Base-by-base conservation (phyloP, 768 basidiomycete genomes). In the Stropharia rugosoannulata region DNA sequence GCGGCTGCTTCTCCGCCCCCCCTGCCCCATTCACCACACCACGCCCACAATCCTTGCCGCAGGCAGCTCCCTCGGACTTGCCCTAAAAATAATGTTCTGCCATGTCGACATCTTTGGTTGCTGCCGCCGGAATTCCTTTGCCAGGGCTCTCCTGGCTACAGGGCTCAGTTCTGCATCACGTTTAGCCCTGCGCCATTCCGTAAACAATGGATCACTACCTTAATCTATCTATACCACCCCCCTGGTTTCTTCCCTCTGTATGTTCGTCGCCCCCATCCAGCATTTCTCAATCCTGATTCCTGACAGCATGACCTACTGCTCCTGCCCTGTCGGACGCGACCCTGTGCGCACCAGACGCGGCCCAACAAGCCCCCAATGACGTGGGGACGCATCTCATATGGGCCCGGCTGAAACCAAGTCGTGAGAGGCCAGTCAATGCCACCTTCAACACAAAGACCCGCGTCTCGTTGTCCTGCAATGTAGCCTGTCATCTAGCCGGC, bases 391-490 rank as follows among this genome's bases (percentile, higher is more conserved):
- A 13, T 29, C 25, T 13, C 22, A 22, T 29, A 42, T 10, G 12
- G 5, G 7, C 44, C 43, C 41, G 51, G 41, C 41, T 52, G 39
- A 52, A 43, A 12, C 12, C 35, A 36, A 5, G 6, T 16, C 51
- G 51, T 52, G 51, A 22, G 51, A 52, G 51, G 19, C 42, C n/a
- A n/a, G n/a, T n/a, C n/a, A n/a, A n/a, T n/a, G n/a, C n/a, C 51
- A 35, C 25, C 32, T n/a, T 13, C 16, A 45, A 22, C 19, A 22
- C 43, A 45, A 29, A 44, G 51, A 52, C 51, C 51, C 51, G 51
- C 51, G 51, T 52, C 42, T 51, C 16, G 16, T n/a, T 40, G 19
- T 27, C 39, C 37, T 25, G 18, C 13, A 15, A n/a, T 18, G 9
- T 46, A 27, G 45, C 45, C 22, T 27, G 45, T 25, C 22, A 46